Base-by-base conservation (phyloP, 2,329 filamentous ascomycete genomes). In the Botrytis sinoallii region DNA sequence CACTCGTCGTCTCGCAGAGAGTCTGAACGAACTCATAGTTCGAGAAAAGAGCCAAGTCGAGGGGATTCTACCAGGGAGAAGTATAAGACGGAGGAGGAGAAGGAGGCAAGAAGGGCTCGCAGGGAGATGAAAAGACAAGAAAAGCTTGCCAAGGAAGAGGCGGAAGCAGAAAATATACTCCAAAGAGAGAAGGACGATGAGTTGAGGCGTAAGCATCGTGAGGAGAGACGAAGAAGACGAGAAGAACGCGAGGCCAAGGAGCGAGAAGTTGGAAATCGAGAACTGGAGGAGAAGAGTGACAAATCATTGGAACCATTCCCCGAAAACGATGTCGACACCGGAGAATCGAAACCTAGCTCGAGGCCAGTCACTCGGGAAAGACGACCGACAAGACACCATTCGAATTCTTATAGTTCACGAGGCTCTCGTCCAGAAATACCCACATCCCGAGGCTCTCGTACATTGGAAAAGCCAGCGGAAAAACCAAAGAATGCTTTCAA, bases 51-150 rank as follows among this genome's bases (percentile, higher is more conserved):
- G 42, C 71, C 64, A 40, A 72, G 52, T 71, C 73, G 67, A 52
- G 60, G 68, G 75, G 42, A 70, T 67, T 42, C 75, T 69, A 44
- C 63, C 25, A 75, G 65, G 42, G 77, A 76, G 22, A 76, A 73
- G 18, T 74, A 77, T 44, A 73, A 74, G 38, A 72, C 60, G 4
- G 78, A 77, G 38, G 77, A 78, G 70, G 79, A 79, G 16, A 76
- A 71, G 55, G 79, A 80, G 69, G 76, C 76, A 5, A 74, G 77
- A 57, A 72, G 75, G 38, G 71, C 72, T 22, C 73, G 78, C 20
- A 76, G 71, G n/a, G 78, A 80, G 59, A 72, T 74, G 18, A 78
- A 78, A 42, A 77, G 76, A 46, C 68, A 76, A 46, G 35, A 46
- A 25, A 70, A 35, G 35, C 25, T 60, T 18, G 71, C 66, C 25